A percentile compares a stretch with the other conserved stretches of the same genome.
phyloP scores from a whole-genome alignment of 163 green algal genomes.

The Chloroidium sp. region DNA sequence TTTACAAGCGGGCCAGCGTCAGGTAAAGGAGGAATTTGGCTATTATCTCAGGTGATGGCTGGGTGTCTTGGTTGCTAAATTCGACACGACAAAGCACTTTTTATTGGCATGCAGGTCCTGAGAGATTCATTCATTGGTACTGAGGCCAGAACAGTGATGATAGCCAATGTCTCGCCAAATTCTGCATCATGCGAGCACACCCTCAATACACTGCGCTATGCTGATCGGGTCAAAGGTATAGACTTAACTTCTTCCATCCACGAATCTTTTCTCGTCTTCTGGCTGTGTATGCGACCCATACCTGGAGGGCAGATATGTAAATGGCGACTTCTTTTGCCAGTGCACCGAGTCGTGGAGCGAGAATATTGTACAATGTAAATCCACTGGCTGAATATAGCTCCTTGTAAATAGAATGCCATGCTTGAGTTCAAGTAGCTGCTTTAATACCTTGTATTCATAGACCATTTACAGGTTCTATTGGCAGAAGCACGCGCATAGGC shows the following conservation, averaged over 20 bases:
- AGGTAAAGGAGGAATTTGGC: too few species aligned
- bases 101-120: slow-evolving; percentile 48
- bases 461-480: too few species aligned
- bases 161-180: slow-evolving; percentile 93
- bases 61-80: neutral
- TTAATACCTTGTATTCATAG: too few species aligned
- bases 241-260: too few species aligned
- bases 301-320: neutral
- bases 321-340: too few species aligned
- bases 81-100: neutral
- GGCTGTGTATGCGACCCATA: neutral
- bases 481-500: too few species aligned
- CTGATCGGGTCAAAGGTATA: slow-evolving; percentile 80
- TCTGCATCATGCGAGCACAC: slow-evolving; percentile 88
- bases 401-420: too few species aligned
- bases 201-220: slow-evolving; percentile 98
- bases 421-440: too few species aligned
- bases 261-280: neutral
- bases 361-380: neutral
- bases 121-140: slow-evolving; percentile 85
- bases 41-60: neutral
- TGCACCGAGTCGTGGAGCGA: too few species aligned
- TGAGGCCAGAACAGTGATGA: slow-evolving; percentile 93
- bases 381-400: neutral
- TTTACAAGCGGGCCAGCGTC: too few species aligned